Evolutionary conservation across 352 stramenopile species (phyloP), one percentile per base, ranked within the genome.

Genomic region (Pythium monospermum): DNA sequence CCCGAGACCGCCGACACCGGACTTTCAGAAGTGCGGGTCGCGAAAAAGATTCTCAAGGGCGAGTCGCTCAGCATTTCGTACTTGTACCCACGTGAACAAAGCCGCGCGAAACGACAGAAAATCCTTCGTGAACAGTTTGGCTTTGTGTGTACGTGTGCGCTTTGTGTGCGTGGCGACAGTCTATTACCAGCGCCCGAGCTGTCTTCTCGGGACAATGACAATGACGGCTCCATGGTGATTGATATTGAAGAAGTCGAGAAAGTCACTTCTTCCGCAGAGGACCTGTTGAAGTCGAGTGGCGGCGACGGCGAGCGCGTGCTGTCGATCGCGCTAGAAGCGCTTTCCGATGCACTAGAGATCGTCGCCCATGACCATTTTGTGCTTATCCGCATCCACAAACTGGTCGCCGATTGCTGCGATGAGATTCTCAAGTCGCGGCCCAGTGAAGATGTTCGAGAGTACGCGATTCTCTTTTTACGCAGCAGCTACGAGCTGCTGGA

Each of bases 1-100:
- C 78, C 76, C 8, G 69, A 89, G 36, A 54, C 71, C 4, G 49
- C 68, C 57, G 58, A 66, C 13, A 32, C 47, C 16, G 71, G 71
- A 19, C 80, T 96, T 53, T 97, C 93, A 4, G 91, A 98, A 69
- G 90, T 97, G 26, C 86, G 91, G 39, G 93, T 95, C 10, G 94
- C 89, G 13, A 63, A 76, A 59, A 60, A 63, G 25, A 87, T 98
- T 35, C 49, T 47, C 28, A 86, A 91, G 62, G 91, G 93, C 48
- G 86, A 97, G 54, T 68, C 84, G 45, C 79, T 98, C 44, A 96
- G 88, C 13, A 96, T 98, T 35, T 96, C 90, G 47, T 98, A 98
- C 56, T 60, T 97, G 23, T 92, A 96, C 53, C 89, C 91, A 26
- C 73, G 85, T 8, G 85, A 97, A 53, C 76, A 97, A 57, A 93